A percentile compares a stretch with the other conserved stretches of the same genome.
Conservation (phyloP, 2,329 filamentous ascomycete species). For the Epicoccum sorghinum region DNA sequence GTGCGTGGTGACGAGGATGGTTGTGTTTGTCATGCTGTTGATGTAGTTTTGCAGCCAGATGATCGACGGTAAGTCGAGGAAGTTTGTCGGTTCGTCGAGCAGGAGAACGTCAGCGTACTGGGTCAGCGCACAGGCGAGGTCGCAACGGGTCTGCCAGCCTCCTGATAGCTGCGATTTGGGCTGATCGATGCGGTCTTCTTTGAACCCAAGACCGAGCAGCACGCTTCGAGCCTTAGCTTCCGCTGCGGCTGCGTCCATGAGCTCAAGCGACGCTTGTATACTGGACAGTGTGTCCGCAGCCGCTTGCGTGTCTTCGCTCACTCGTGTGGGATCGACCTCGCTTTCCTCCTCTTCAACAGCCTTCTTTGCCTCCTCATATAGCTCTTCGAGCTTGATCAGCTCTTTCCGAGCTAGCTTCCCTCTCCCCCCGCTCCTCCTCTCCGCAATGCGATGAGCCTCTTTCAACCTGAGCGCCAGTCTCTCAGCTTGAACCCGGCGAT, state of each 20-base stretch:
- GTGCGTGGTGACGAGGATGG: slow-evolving; percentile 80
- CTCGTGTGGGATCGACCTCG: slow-evolving; percentile 61
- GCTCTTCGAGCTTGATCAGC: slow-evolving; percentile 71
- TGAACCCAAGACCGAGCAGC: slow-evolving; percentile 74
- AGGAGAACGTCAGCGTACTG: slow-evolving; percentile 79
- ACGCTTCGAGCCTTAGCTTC: slow-evolving; percentile 68
- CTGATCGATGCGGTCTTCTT: slow-evolving; percentile 64
- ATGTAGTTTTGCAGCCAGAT: slow-evolving; percentile 84
- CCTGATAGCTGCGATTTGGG: slow-evolving; percentile 73
- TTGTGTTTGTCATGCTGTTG: slow-evolving; percentile 61
- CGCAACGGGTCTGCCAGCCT: slow-evolving; percentile 57
- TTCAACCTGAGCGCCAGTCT: slow-evolving; percentile 69
- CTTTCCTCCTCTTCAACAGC: slow-evolving; percentile 59
- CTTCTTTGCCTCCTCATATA: slow-evolving; percentile 62
- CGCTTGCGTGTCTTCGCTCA: slow-evolving; percentile 71
- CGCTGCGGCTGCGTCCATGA: slow-evolving; percentile 64
- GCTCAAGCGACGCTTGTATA: slow-evolving; percentile 70
- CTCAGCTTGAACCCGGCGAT: slow-evolving; percentile 68
- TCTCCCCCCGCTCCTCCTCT: slow-evolving; percentile 74
- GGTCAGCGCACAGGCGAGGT: slow-evolving; percentile 63
- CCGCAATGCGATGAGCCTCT: slow-evolving; percentile 73
- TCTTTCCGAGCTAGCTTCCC: slow-evolving; percentile 79
- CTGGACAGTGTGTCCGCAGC: slow-evolving; percentile 73
- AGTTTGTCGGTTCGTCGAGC: slow-evolving; percentile 87
- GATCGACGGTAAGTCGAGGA: slow-evolving; percentile 80